Evolutionary conservation across 2,329 filamentous ascomycete genomes (phyloP), one percentile per base, ranked within the genome.

Genomic region (Chalara sp.): DNA sequence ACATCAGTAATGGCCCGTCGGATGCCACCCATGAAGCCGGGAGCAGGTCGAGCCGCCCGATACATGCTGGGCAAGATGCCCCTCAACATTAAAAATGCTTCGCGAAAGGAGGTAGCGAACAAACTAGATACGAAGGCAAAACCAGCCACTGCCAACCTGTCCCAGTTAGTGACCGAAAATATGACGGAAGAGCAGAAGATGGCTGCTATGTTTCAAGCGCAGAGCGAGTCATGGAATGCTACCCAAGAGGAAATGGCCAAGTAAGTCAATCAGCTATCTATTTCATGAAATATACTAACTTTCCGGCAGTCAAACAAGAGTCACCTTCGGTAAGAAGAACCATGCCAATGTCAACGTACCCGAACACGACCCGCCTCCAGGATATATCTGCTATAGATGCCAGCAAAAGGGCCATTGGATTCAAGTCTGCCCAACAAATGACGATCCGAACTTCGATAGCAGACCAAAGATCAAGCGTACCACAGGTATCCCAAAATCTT

Each of bases 321-420:
- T 84, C 4, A 76, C 8, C 8, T 10, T 37, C 10, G 65, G 70
- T 64, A 78, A 83, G 58, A 70, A 68, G 60, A 62, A 58, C 42
- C 57, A 58, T 35, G 60, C 65, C 32, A 78, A 81, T 4, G 76
- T 79, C 51, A 87, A 88, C 57, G 87, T 95, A 31, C 93, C 93
- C 4, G 91, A 95, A 61, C 91, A 96, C 64, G 89, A 93, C 44
- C 91, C 93, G 2, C 93, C 93, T 1, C 86, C 87, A 48, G 91
- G 91, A 48, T 99, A 99, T 68, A 86, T 96, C 55, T 99, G 93
- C 72, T 96, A 96, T 67, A 86, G 93, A 46, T 99, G 93, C 70
- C 87, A 90, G 55, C 87, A 96, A 68, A 96, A 96, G 72, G 93
- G 91, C n/a, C 93, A 99, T 68, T 99, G 92, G 92, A 99, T 99